phyloP scores from a whole-genome alignment of 108 stramenopile genomes.

The Tribonema minus region DNA sequence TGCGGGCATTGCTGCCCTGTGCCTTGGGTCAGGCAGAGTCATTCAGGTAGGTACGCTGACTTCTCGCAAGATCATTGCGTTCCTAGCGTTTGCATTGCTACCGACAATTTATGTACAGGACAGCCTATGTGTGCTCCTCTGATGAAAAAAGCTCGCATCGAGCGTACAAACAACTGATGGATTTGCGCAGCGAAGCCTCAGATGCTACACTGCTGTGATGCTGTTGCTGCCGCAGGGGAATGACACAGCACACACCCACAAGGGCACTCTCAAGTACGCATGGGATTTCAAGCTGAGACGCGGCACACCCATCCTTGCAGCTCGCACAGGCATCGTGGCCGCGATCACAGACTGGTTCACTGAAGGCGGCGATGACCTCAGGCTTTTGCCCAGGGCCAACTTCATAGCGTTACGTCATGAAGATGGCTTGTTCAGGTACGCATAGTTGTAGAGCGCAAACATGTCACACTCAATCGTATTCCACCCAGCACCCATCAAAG shows the following conservation, averaged over 20 bases:
- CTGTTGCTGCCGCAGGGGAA: constrained; percentile 29
- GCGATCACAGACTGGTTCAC: constrained; percentile 40
- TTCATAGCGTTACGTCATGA: constrained; percentile 50
- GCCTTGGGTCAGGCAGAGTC: too few relatives aligned
- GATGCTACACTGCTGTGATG: neutral
- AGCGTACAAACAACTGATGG: too few relatives aligned
- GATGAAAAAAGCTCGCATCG: too few relatives aligned
- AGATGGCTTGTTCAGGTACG: constrained; percentile 28
- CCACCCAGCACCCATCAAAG: too few relatives aligned
- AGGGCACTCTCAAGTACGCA: constrained; percentile 34
- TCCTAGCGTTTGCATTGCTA: too few relatives aligned
- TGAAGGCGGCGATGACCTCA: constrained; percentile 18
- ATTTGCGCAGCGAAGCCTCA: neutral
- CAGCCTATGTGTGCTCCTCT: too few relatives aligned
- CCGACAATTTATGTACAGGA: too few relatives aligned
- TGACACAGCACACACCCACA: constrained; percentile 37
- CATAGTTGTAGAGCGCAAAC: too few relatives aligned
- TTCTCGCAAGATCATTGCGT: too few relatives aligned
- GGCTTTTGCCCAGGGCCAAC: constrained; percentile 46
- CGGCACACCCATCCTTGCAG: constrained; percentile 35
- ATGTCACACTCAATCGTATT: too few relatives aligned
- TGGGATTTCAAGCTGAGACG: constrained; percentile 40
- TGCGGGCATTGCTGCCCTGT: too few relatives aligned
- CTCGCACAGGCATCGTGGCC: constrained; percentile 42
- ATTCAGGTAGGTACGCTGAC: too few relatives aligned